Base-by-base conservation (phyloP, 345 rosid species). In the Salix purpurea region DNA sequence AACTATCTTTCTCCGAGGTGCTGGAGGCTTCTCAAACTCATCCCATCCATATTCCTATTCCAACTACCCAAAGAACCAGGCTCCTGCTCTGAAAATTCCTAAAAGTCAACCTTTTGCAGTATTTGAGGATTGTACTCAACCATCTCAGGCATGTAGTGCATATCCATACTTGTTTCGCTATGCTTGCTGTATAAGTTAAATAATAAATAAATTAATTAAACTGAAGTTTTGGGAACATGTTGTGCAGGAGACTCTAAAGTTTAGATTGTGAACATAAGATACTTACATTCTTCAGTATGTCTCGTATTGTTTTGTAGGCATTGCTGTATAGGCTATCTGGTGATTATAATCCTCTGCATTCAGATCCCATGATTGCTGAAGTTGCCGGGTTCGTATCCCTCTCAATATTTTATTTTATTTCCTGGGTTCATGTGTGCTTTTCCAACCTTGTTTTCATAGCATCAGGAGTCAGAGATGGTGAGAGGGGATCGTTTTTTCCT, bases 271-370 rank as follows among this genome's bases (percentile, higher is more conserved):
- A 13, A 19, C 39, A 39, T 26, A 28, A 52, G 48, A 65, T 71
- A 7, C 54, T 64, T 64, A 64, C 75, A 58, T 71, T 42, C 50
- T 46, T 46, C 50, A 46, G 50, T 14, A 13, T 79, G 69, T 3
- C 14, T 24, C 39, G 26, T 34, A 24, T 4, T 67, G 67, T 72
- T 79, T 70, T 73, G 87, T 89, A 96, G 99, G 99, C 99, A 56
- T 85, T 96, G 81, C 82, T 96, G 73, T 96, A 96, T 77, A 87
- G 98, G 88, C 80, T 93, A 73, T 93, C 98, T 58, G 99, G 99
- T 79, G 98, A 96, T 77, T 93, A 93, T 73, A 93, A 96, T 83
- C 99, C 97, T 81, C 81, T 96, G 76, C 99, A 92, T 85, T 90
- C 98, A 23, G 99, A 96, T 86, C 97, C 97, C 69, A 67, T 67